Evolutionary conservation across 192 early-diverging fungal species (phyloP).

Genomic region (Coemansia sp.): DNA sequence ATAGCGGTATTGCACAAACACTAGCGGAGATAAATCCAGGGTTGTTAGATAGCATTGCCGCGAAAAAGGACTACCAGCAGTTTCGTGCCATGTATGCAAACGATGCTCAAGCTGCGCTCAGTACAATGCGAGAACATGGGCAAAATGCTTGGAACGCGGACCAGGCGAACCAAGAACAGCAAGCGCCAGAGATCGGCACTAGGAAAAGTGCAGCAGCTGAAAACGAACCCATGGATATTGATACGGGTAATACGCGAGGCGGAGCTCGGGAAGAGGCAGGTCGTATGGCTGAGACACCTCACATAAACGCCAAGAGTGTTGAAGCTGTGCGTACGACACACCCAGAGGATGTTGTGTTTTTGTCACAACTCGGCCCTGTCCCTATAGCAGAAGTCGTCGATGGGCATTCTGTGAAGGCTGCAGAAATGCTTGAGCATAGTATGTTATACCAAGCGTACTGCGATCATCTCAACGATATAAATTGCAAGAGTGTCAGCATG

Average conservation of each 20-base stretch:
- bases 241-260: background rate
- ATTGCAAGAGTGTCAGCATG: constrained; percentile 37
- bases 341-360: constrained; percentile 39
- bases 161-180: background rate
- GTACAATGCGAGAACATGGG: constrained; percentile 6
- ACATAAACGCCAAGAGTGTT: background rate
- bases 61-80: constrained; percentile 9
- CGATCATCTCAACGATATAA: constrained; percentile 36
- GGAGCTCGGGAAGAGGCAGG: background rate
- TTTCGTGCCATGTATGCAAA: constrained; percentile 27
- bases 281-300: background rate
- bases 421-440: constrained; percentile 22
- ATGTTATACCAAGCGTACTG: constrained; percentile 22
- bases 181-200: background rate
- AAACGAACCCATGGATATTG: constrained; percentile 25
- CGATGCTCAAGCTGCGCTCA: constrained; percentile 17
- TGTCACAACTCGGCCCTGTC: constrained; percentile 34
- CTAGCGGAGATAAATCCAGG: constrained; percentile 5
- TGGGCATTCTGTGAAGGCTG: constrained; percentile 9
- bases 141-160: constrained; percentile 13
- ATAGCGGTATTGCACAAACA: constrained; percentile 14
- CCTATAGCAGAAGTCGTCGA: constrained; percentile 22
- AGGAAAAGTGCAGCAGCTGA: background rate
- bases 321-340: constrained; percentile 13
- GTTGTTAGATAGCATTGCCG: background rate